Percentiles rank a stretch among this genome's conserved stretches.
These are phyloP conservation scores for Globisporangium polare DNA, from an alignment of 352 stramenopile genomes.

Conservation along the genomic window DNA sequence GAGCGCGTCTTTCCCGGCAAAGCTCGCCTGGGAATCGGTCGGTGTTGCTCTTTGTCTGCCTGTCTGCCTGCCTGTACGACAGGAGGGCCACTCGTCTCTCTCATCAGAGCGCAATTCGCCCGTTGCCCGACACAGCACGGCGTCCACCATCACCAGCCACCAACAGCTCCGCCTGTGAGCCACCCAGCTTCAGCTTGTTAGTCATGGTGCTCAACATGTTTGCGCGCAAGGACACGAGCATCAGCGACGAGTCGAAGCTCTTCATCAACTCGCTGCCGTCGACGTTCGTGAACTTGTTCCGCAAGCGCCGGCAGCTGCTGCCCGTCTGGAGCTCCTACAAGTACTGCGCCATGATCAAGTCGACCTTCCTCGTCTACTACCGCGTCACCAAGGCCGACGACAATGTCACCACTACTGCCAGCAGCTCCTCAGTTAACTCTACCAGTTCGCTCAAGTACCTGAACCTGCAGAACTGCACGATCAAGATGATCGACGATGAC, in stretches of 20 bases:
- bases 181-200: background rate
- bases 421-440: background rate
- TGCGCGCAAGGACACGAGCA: conserved; percentile 52
- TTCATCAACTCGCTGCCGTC: conserved; percentile 84
- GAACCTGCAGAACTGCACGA: conserved; percentile 69
- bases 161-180: background rate
- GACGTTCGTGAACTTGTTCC: conserved; percentile 81
- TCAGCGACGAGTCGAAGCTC: conserved; percentile 76
- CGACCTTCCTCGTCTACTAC: conserved; percentile 82
- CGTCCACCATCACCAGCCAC: background rate
- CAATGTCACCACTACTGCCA: conserved; percentile 18
- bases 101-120: conserved; percentile 4
- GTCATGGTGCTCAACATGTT: conserved; percentile 83
- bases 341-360: conserved; percentile 88
- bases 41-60: background rate
- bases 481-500: conserved; percentile 78
- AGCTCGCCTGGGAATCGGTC: background rate
- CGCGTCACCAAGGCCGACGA: conserved; percentile 63
- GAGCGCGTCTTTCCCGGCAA: background rate
- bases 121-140: background rate
- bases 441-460: conserved; percentile 60
- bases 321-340: conserved; percentile 82
- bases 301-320: conserved; percentile 76
- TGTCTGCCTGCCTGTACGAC: background rate
- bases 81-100: background rate